These are phyloP conservation scores for Diaporthe sp. DNA, from an alignment of 2,329 filamentous ascomycete species.

Conservation along the genomic window DNA sequence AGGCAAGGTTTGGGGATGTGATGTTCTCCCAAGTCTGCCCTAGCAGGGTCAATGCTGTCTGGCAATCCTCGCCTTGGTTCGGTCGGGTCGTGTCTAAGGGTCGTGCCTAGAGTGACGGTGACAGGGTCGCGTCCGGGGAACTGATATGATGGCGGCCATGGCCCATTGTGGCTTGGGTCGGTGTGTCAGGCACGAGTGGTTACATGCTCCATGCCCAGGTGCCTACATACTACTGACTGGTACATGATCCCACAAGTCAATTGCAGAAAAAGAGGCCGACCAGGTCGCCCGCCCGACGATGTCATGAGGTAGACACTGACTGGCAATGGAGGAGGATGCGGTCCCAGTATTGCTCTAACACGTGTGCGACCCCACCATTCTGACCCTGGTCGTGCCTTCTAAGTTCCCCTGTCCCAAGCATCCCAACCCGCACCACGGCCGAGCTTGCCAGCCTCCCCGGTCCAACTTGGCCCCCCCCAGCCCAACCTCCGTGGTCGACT, in stretches of 20 bases:
- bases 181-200: conserved; percentile 25
- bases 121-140: conserved; percentile 26
- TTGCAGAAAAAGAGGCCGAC: not conserved
- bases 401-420: conserved; percentile 21
- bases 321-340: conserved; percentile 27
- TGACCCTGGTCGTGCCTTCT: conserved; percentile 20
- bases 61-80: not conserved
- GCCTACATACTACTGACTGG: not conserved
- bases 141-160: not conserved
- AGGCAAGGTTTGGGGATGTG: too few relatives aligned
- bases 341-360: conserved; percentile 40
- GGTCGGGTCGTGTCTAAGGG: not conserved
- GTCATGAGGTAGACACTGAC: conserved; percentile 27
- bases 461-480: conserved; percentile 13
- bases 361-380: conserved; percentile 41
- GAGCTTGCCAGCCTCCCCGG: conserved; percentile 31
- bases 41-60: conserved; percentile 27
- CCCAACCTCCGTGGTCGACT: conserved; percentile 20
- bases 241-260: too few relatives aligned
- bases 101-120: conserved; percentile 18
- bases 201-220: not conserved
- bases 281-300: not conserved
- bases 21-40: not conserved
- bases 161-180: conserved; percentile 26
- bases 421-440: conserved; percentile 24